Conservation (phyloP, 2,329 filamentous ascomycete genomes). For the Aspergillus novofumigatus region DNA sequence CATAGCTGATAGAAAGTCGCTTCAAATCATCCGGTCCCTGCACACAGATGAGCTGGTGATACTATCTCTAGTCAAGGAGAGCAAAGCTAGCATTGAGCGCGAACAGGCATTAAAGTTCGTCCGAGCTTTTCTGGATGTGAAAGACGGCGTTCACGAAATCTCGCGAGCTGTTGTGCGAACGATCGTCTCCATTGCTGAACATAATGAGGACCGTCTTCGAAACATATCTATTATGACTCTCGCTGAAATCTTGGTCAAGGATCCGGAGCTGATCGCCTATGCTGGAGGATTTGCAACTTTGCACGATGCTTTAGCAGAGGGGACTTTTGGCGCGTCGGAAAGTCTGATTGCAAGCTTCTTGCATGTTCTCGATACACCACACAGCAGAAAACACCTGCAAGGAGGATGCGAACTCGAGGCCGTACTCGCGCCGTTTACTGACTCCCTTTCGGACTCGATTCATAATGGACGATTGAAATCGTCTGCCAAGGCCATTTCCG, state of each 20-base stretch:
- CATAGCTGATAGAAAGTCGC: conserved; percentile 83
- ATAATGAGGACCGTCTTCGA: conserved; percentile 76
- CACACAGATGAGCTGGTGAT: conserved; percentile 93
- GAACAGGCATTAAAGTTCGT: conserved; percentile 97
- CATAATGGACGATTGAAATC: conserved; percentile 69
- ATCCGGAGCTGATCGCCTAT: conserved; percentile 74
- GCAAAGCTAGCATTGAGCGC: conserved; percentile 92
- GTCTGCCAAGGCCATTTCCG: conserved; percentile 88
- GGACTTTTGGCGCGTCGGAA: conserved; percentile 87
- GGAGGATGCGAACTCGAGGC: conserved; percentile 87
- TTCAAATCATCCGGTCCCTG: conserved; percentile 79
- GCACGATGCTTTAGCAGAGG: conserved; percentile 89
- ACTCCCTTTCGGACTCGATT: conserved; percentile 58
- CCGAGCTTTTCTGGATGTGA: conserved; percentile 89
- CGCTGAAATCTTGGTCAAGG: conserved; percentile 83
- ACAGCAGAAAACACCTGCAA: conserved; percentile 73
- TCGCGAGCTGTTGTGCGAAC: conserved; percentile 83
- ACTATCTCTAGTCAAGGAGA: conserved; percentile 87
- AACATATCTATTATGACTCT: conserved; percentile 91
- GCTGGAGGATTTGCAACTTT: conserved; percentile 80
- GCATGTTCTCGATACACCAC: conserved; percentile 81
- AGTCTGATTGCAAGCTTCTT: conserved; percentile 83
- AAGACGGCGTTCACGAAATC: conserved; percentile 82
- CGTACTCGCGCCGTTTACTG: conserved; percentile 88
- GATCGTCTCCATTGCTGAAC: conserved; percentile 84